Percentiles rank a stretch among this genome's conserved stretches.
phyloP scores from a whole-genome alignment of 495 filamentous ascomycete species.

The Rusavskia elegans region DNA sequence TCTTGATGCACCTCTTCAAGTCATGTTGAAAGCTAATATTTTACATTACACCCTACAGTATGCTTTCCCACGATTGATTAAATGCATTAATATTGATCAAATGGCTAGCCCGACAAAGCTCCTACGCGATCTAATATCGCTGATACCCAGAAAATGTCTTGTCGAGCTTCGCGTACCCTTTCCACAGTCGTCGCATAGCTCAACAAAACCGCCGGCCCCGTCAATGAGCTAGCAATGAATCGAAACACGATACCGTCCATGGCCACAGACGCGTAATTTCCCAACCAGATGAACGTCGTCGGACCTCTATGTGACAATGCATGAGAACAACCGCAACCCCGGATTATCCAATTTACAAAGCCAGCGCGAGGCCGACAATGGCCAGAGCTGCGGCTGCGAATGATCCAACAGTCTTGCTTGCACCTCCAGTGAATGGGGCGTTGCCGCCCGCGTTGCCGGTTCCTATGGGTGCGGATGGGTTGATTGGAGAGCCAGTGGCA shows the following conservation, averaged over 20 bases:
- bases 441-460: conserved; percentile 3
- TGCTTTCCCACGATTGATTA: background rate
- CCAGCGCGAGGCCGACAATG: conserved; percentile 10
- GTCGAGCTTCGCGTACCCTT: background rate
- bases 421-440: conserved; percentile 9
- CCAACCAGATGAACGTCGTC: background rate
- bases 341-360: conserved; percentile 1
- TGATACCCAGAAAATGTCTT: background rate
- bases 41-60: background rate
- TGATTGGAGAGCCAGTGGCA: conserved; percentile 12
- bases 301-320: background rate
- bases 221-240: background rate
- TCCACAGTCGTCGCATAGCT: background rate
- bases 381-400: conserved; percentile 12
- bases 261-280: background rate
- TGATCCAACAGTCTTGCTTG: conserved; percentile 12
- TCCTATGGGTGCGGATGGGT: conserved; percentile 4
- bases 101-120: background rate
- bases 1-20: too few species aligned
- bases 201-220: background rate
- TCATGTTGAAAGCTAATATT: background rate
- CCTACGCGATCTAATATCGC: background rate
- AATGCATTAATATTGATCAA: background rate
- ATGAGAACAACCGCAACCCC: background rate
- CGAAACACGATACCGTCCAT: background rate